Conservation (phyloP, 2,329 filamentous ascomycete genomes). For the Colletotrichum tropicicola region DNA sequence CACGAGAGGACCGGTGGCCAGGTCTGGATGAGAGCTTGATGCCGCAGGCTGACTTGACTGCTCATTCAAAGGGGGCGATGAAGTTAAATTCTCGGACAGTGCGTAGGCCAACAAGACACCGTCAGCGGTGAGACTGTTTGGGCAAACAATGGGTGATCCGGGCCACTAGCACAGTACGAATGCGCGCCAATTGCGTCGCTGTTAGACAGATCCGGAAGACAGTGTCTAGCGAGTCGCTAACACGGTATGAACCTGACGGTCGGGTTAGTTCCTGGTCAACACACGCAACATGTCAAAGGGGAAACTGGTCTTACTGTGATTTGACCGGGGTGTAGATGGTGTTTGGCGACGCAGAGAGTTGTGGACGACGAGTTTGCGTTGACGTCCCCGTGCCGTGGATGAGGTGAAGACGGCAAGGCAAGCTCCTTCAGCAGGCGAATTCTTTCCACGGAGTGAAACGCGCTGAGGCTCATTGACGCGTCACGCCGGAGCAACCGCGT, state of each 20-base stretch:
- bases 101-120: not conserved
- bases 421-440: not conserved
- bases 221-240: conserved; percentile 12
- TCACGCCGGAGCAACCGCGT: conserved; percentile 22
- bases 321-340: not conserved
- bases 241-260: conserved; percentile 11
- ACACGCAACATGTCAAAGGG: not conserved
- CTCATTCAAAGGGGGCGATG: conserved; percentile 21
- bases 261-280: not conserved
- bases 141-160: not conserved
- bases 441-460: conserved; percentile 22
- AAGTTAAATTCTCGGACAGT: conserved; percentile 31
- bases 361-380: not conserved
- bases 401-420: conserved; percentile 21
- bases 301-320: not conserved
- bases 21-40: not conserved
- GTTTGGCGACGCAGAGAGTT: not conserved
- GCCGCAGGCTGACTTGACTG: not conserved
- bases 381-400: not conserved
- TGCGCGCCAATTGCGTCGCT: not conserved
- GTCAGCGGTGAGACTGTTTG: not conserved
- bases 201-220: conserved; percentile 17
- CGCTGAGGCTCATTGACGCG: conserved; percentile 29
- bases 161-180: conserved; percentile 4
- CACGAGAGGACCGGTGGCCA: not conserved